Evolutionary conservation across 164 flowering plant species (phyloP).

Genomic region (Euptelea pleiosperma): DNA sequence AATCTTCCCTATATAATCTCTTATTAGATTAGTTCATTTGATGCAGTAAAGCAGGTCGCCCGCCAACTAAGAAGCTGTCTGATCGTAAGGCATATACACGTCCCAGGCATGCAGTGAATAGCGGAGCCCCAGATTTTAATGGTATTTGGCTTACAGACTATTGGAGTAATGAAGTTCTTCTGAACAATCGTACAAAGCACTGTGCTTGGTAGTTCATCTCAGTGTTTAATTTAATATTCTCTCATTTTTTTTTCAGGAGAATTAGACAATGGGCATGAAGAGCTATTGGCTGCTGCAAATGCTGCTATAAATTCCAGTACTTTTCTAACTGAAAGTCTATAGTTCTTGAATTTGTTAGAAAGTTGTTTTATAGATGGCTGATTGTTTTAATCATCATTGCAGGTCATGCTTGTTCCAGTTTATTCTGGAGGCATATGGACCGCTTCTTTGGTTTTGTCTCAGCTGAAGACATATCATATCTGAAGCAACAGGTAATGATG

Average conservation of each 20-base stretch:
- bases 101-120: slow-evolving; percentile 43
- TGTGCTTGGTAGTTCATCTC: slow-evolving; percentile 1
- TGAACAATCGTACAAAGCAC: not conserved
- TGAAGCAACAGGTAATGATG: slow-evolving; percentile 61
- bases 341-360: not conserved
- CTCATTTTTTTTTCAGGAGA: slow-evolving; percentile 35
- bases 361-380: slow-evolving; percentile 5
- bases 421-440: slow-evolving; percentile 75
- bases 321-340: slow-evolving; percentile 5
- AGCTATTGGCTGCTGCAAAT: slow-evolving; percentile 67
- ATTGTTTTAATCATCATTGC: slow-evolving; percentile 20
- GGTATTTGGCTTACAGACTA: slow-evolving; percentile 33
- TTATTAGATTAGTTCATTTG: slow-evolving; percentile 11
- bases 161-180: not conserved
- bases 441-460: slow-evolving; percentile 58
- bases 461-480: slow-evolving; percentile 39
- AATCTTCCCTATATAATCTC: not conserved
- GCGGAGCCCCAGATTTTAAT: slow-evolving; percentile 49
- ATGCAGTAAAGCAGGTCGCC: slow-evolving; percentile 69
- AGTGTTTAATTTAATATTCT: not conserved
- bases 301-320: slow-evolving; percentile 53
- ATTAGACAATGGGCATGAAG: slow-evolving; percentile 67
- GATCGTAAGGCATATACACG: slow-evolving; percentile 70
- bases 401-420: slow-evolving; percentile 48
- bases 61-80: slow-evolving; percentile 65